A percentile compares a stretch with the other conserved stretches of the same genome.
These are phyloP conservation scores for Akebia trifoliata DNA, from an alignment of 164 flowering plant species.

Conservation along the genomic window DNA sequence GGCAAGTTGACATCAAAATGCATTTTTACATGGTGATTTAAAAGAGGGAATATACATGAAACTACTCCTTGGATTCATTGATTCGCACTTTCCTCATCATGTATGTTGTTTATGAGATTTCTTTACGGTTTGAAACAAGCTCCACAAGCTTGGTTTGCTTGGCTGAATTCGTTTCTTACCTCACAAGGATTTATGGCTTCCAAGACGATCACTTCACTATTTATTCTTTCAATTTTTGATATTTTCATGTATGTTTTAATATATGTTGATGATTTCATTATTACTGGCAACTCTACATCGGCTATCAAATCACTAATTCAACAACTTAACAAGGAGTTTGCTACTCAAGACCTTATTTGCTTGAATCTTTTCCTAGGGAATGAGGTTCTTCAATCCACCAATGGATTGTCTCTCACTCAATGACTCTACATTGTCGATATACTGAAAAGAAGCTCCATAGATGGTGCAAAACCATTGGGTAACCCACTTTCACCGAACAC, in stretches of 20 bases:
- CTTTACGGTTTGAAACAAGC: conserved; percentile 6
- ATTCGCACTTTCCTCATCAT: too few relatives aligned
- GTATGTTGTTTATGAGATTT: too few relatives aligned
- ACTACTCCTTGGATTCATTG: conserved; percentile 2
- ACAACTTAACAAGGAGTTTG: too few relatives aligned
- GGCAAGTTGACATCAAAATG: not conserved
- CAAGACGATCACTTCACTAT: not conserved
- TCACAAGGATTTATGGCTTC: not conserved
- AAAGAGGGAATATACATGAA: conserved; percentile 6
- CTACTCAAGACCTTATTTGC: too few relatives aligned
- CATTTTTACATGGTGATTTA: too few relatives aligned
- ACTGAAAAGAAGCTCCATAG: not conserved
- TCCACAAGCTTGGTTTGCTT: not conserved
- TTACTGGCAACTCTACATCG: too few relatives aligned
- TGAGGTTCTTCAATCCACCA: not conserved
- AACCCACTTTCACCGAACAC: not conserved
- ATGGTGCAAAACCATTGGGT: not conserved
- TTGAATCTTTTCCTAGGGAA: not conserved
- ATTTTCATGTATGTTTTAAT: too few relatives aligned
- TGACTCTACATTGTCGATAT: conserved; percentile 6
- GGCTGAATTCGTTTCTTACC: not conserved
- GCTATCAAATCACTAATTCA: too few relatives aligned
- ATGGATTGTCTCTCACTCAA: not conserved
- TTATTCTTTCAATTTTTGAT: not conserved
- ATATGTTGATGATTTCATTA: too few relatives aligned